A percentile compares a stretch with the other conserved stretches of the same genome.
Conservation (phyloP, 495 filamentous ascomycete genomes). For the Cetradonia linearis region DNA sequence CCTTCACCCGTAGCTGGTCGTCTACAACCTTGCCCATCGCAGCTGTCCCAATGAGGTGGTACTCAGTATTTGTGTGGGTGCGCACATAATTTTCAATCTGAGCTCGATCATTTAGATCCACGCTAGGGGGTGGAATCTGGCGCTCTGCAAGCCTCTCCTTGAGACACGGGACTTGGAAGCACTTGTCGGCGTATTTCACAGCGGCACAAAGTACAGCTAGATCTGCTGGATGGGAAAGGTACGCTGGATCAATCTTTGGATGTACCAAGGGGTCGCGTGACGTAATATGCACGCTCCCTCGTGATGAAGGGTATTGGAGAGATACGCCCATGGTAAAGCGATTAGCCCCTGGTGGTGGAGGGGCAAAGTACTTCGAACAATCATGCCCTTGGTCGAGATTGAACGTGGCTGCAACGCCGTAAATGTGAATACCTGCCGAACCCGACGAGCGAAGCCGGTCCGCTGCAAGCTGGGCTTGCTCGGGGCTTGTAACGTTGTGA, state of each 20-base stretch:
- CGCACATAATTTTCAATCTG: constrained; percentile 15
- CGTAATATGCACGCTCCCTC: constrained; percentile 47
- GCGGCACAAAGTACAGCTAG: constrained; percentile 26
- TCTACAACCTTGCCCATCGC: constrained; percentile 41
- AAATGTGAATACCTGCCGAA: too few relatives aligned
- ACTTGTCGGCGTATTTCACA: constrained; percentile 14
- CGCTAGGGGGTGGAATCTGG: constrained; percentile 19
- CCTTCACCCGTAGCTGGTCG: constrained; percentile 38
- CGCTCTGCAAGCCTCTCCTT: constrained; percentile 15
- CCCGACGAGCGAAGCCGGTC: too few relatives aligned
- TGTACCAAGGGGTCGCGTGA: constrained; percentile 28
- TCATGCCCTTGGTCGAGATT: too few relatives aligned
- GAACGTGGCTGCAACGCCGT: constrained; percentile 9
- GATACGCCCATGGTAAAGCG: constrained; percentile 19
- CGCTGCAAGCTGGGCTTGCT: too few relatives aligned
- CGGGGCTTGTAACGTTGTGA: too few relatives aligned
- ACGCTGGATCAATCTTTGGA: constrained; percentile 45
- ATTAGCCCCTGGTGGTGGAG: constrained; percentile 21
- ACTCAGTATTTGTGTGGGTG: constrained; percentile 27
- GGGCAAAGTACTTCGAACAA: too few relatives aligned
- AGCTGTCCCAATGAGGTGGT: constrained; percentile 36
- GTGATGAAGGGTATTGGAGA: constrained; percentile 43
- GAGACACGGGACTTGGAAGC: too few relatives aligned
- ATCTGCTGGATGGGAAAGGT: constrained; percentile 44
- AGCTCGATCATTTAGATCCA: constrained; percentile 23